A percentile compares a stretch with the other conserved stretches of the same genome.
phyloP scores from a whole-genome alignment of 2,329 filamentous ascomycete species.

The Colletotrichum sp. region DNA sequence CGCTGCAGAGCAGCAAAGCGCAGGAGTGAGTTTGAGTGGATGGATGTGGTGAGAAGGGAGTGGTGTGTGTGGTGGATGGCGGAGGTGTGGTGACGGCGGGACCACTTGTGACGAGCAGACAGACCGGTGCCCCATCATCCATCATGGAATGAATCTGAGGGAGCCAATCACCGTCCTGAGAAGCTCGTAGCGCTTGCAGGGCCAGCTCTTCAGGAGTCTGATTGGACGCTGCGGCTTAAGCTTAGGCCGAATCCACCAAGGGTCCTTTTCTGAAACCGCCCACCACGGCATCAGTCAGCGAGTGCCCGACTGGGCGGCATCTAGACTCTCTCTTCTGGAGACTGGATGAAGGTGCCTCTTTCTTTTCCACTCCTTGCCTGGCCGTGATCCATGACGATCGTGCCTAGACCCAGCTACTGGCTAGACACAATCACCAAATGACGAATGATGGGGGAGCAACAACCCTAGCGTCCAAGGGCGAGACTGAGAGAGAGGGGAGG shows the following conservation, averaged over 20 bases:
- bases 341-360: not conserved
- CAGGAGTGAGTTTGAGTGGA: not conserved
- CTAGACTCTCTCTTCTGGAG: not conserved
- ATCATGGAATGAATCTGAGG: conserved; percentile 23
- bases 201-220: conserved; percentile 30
- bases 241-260: conserved; percentile 38
- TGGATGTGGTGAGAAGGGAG: not conserved
- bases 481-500: not conserved
- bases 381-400: not conserved
- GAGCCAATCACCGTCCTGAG: conserved; percentile 30
- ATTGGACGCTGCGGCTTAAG: conserved; percentile 36
- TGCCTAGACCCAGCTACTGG: not conserved
- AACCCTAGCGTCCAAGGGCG: not conserved
- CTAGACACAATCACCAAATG: not conserved
- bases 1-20: not conserved
- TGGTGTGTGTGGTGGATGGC: not conserved
- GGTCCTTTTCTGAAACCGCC: conserved; percentile 28
- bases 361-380: not conserved
- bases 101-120: not conserved
- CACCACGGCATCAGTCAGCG: conserved; percentile 14
- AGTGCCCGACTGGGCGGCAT: conserved; percentile 1
- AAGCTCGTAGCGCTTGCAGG: conserved; percentile 29
- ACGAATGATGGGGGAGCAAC: not conserved
- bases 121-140: not conserved
- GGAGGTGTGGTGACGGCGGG: not conserved